Evolutionary conservation across 2,329 filamentous ascomycete genomes (phyloP).

Genomic region (Phialophora expanda): DNA sequence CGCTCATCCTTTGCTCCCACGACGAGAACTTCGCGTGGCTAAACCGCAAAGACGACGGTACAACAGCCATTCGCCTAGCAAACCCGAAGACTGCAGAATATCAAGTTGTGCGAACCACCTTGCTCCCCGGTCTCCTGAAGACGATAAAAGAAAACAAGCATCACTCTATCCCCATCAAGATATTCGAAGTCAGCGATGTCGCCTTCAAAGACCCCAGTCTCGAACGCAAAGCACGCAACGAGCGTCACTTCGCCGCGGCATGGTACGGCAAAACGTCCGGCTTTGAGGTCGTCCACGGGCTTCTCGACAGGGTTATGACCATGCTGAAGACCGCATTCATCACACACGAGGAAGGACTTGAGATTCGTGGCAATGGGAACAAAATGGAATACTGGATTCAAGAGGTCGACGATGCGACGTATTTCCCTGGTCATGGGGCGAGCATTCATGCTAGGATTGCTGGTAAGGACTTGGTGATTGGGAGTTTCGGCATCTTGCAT

Average conservation of each 20-base stretch:
- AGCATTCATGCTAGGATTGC: conserved; percentile 77
- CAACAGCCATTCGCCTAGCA: conserved; percentile 79
- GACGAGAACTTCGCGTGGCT: conserved; percentile 98
- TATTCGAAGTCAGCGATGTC: conserved; percentile 90
- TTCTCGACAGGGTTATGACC: conserved; percentile 86
- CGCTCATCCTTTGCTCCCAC: conserved; percentile 93
- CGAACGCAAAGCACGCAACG: conserved; percentile 88
- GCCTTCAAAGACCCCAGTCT: conserved; percentile 82
- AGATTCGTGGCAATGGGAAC: conserved; percentile 55
- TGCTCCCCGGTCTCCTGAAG: conserved; percentile 87
- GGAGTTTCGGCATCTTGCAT: conserved; percentile 92
- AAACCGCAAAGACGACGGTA: conserved; percentile 85
- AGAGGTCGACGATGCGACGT: conserved; percentile 87
- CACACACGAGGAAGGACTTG: conserved; percentile 73
- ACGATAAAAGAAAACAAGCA: conserved; percentile 93
- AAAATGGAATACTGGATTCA: conserved; percentile 89
- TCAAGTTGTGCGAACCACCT: conserved; percentile 85
- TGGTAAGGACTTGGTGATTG: conserved; percentile 77
- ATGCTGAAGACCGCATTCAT: conserved; percentile 89
- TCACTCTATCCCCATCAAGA: conserved; percentile 84
- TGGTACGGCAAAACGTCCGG: conserved; percentile 94
- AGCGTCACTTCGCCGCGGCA: conserved; percentile 93
- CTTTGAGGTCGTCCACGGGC: conserved; percentile 93
- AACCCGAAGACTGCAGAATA: conserved; percentile 95
- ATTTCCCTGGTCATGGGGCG: conserved; percentile 88